Conservation (phyloP, 768 basidiomycete species). For the Mycena galopus region DNA sequence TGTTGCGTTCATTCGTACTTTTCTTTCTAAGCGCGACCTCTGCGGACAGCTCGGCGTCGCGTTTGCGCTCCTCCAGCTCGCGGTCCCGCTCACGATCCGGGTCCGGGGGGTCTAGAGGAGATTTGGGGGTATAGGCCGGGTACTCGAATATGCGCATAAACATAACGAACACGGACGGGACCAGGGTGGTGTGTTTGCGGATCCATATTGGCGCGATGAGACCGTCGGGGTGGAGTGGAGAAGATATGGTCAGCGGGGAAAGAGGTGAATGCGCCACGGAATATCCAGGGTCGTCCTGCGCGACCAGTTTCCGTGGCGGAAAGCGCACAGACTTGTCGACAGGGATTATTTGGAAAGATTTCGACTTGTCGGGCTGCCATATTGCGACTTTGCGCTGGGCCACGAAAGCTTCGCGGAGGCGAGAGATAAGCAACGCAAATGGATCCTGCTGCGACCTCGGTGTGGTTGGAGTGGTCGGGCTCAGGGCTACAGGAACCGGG, state of each 20-base stretch:
- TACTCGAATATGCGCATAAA: slow-evolving; percentile 88
- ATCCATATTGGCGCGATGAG: slow-evolving; percentile 99
- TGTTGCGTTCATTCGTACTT: slow-evolving; percentile 83
- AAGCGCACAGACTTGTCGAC: slow-evolving; percentile 90
- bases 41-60: slow-evolving; percentile 82
- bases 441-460: slow-evolving; percentile 63
- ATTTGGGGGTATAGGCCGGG: slow-evolving; percentile 56
- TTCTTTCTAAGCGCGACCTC: slow-evolving; percentile 88
- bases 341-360: slow-evolving; percentile 84
- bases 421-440: slow-evolving; percentile 68
- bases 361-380: slow-evolving; percentile 80
- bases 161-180: slow-evolving; percentile 94
- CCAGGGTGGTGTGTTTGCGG: slow-evolving; percentile 91
- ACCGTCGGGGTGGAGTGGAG: slow-evolving; percentile 94
- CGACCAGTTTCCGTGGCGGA: slow-evolving; percentile 85
- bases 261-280: slow-evolving; percentile 85
- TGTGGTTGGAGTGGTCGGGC: slow-evolving; percentile 39
- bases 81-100: slow-evolving; percentile 67
- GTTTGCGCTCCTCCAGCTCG: slow-evolving; percentile 75
- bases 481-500: slow-evolving; percentile 38
- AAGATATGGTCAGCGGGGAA: slow-evolving; percentile 90
- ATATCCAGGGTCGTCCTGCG: slow-evolving; percentile 70
- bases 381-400: slow-evolving; percentile 73
- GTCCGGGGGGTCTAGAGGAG: slow-evolving; percentile 69
- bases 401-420: slow-evolving; percentile 79